phyloP scores from a whole-genome alignment of 306 rosid genomes.

The Malus asiatica region DNA sequence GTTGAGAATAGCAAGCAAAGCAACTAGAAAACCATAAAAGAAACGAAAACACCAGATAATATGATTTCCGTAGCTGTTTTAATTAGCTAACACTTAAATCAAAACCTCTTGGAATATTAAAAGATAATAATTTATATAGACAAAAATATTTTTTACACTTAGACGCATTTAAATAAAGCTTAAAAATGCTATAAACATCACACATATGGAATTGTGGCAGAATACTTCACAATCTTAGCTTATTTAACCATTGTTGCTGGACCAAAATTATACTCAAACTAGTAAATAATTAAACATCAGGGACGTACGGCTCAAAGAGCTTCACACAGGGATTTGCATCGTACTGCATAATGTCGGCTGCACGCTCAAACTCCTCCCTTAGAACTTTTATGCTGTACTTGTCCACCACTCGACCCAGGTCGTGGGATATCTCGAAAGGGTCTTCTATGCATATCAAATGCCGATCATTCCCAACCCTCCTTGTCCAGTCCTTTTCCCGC shows the following conservation, averaged over 20 bases:
- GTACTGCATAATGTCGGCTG: conserved; percentile 70
- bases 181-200: neutral
- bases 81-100: neutral
- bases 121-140: neutral
- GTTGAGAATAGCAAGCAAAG: too few species aligned
- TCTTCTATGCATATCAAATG: conserved; percentile 98
- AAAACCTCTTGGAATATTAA: neutral
- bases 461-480: conserved; percentile 86
- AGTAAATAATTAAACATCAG: conserved; percentile 11
- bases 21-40: neutral
- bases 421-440: conserved; percentile 90
- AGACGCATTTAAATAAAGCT: neutral
- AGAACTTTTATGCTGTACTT: conserved; percentile 80
- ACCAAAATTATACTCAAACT: conserved; percentile 15
- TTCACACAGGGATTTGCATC: conserved; percentile 74
- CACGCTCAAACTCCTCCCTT: conserved; percentile 94
- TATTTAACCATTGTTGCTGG: conserved; percentile 24
- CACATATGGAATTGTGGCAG: neutral
- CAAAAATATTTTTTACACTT: neutral
- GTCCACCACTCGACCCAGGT: conserved; percentile 93
- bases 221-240: neutral
- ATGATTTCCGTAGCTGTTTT: neutral
- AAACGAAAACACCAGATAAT: neutral
- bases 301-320: conserved; percentile 75
- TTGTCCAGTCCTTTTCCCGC: conserved; percentile 88